Base-by-base conservation (phyloP, 768 basidiomycete species). In the Paxillus involutus region DNA sequence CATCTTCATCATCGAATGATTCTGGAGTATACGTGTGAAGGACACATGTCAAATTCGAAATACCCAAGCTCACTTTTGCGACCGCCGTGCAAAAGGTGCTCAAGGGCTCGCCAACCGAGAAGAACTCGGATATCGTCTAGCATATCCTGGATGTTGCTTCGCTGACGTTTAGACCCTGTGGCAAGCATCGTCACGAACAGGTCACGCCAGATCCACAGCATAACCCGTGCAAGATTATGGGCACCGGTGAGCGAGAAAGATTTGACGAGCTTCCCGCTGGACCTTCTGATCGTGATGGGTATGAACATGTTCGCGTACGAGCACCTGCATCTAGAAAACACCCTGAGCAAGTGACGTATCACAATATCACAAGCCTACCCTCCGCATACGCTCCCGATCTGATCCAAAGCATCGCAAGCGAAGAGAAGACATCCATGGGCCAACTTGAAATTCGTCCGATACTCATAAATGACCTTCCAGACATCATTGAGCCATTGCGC, bases 131-230 rank as follows among this genome's bases (percentile, higher is more conserved):
- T 80, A 52, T 87, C 85, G n/a, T 75, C 70, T 19, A 88, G 66
- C 77, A 87, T 85, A 7, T 78, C 73, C 0, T 78, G 75, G 13
- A 86, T 70, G 46, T 59, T 56, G 40, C 69, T 62, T 49, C 57
- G 59, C 35, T 68, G 59, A 43, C 64, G 55, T 60, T 61, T 50
- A 39, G 67, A 49, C 58, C 75, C 65, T 54, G 60, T 68, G 0
- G 77, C 76, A 8, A 82, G 75, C 65, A 88, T 69, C 24, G 77
- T 79, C 9, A 88, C 63, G 56, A 88, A 81, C 17, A 88, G 73
- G 55, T 88, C 87, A 6, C 86, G 77, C 86, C 86, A 88, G 49
- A 88, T 79, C 83, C 84, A 88, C 16, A 85, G 66, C 6, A 81
- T 54, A 39, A 79, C 71, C 13, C 67, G 70, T 26, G 78, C 73